Evolutionary conservation across 805 yeast species (phyloP).

Genomic region (Cephaloascus albidus): DNA sequence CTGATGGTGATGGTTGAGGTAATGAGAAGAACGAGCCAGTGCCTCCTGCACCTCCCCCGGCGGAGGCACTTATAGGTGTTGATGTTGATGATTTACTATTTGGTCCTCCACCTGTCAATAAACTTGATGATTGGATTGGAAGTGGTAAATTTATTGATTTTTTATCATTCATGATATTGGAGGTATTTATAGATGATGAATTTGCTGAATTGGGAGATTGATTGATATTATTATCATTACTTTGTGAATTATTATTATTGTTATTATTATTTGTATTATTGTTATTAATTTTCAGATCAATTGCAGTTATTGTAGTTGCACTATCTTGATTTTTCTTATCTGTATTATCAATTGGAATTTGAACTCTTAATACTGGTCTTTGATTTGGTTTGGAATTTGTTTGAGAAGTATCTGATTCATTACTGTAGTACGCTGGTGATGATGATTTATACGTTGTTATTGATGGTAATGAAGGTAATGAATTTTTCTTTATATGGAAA

Average conservation of each 20-base stretch:
- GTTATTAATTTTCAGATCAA: conserved; percentile 14
- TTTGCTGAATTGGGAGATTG: conserved; percentile 3
- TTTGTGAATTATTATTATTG: conserved; percentile 4
- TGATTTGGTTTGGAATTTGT: conserved; percentile 10
- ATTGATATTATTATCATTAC: conserved; percentile 1
- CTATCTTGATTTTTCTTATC: conserved; percentile 4
- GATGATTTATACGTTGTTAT: neutral
- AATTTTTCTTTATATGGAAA: neutral
- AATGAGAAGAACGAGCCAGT: conserved; percentile 19
- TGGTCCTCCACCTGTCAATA: conserved; percentile 1
- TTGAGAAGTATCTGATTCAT: conserved; percentile 5
- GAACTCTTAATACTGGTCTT: conserved; percentile 19
- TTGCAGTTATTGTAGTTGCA: conserved; percentile 15
- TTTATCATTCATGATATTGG: conserved; percentile 1
- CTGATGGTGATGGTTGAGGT: conserved; percentile 20
- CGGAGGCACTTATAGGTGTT: conserved; percentile 16
- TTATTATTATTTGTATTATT: conserved; percentile 2
- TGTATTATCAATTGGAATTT: conserved; percentile 10
- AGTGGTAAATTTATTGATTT: conserved; percentile 16
- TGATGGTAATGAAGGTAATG: neutral
- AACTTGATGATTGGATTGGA: conserved; percentile 11
- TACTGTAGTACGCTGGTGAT: neutral
- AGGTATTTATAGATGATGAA: conserved; percentile 4
- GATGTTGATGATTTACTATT: conserved; percentile 5
- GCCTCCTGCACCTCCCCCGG: conserved; percentile 17